phyloP scores from a whole-genome alignment of 768 basidiomycete genomes.

The Hortiboletus campestris region DNA sequence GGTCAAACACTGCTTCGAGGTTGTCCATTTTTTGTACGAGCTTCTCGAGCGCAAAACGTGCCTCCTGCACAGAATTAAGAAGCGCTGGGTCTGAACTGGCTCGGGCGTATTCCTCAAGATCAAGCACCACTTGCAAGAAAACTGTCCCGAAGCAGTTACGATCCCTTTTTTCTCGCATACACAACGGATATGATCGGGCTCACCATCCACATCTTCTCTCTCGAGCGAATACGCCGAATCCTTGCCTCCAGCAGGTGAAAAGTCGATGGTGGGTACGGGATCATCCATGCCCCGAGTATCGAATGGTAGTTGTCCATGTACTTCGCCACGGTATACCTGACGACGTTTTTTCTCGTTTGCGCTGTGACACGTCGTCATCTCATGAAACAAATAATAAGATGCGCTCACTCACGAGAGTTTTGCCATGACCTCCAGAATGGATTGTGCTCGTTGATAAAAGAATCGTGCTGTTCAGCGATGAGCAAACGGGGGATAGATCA shows the following conservation, averaged over 20 bases:
- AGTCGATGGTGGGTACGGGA: conserved; percentile 74
- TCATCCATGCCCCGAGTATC: conserved; percentile 80
- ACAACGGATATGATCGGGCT: conserved; percentile 41
- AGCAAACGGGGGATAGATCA: neutral
- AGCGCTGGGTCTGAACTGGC: conserved; percentile 45
- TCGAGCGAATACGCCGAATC: conserved; percentile 69
- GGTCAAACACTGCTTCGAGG: conserved; percentile 78
- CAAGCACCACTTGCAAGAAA: conserved; percentile 59
- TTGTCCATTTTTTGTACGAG: conserved; percentile 75
- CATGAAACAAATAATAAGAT: neutral
- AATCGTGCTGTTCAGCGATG: conserved; percentile 53
- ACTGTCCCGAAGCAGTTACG: conserved; percentile 37
- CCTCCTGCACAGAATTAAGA: conserved; percentile 58
- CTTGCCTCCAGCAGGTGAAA: conserved; percentile 64
- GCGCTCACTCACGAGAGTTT: conserved; percentile 70
- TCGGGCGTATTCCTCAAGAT: conserved; percentile 58
- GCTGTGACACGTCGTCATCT: conserved; percentile 36
- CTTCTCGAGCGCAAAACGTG: conserved; percentile 61
- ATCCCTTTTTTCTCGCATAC: neutral
- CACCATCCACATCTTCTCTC: conserved; percentile 70
- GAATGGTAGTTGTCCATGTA: conserved; percentile 86
- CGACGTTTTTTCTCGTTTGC: conserved; percentile 79
- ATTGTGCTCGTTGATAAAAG: conserved; percentile 77
- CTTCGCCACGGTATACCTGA: conserved; percentile 79
- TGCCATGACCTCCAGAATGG: conserved; percentile 82